These are phyloP conservation scores for Xylaria sp. DNA, from an alignment of 2,329 filamentous ascomycete species.

Conservation along the genomic window DNA sequence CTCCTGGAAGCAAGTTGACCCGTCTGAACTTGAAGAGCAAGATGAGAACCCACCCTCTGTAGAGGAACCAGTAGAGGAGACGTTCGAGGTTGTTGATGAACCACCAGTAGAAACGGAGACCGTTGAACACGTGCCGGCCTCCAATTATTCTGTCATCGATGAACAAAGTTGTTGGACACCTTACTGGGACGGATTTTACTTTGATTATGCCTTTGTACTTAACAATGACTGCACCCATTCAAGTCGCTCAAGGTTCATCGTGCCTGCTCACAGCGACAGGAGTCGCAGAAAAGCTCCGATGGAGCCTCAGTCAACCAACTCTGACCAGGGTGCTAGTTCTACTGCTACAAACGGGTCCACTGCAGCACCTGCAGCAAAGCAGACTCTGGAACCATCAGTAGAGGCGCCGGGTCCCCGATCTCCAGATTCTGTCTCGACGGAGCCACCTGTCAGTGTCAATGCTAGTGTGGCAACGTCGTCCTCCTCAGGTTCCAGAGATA, in stretches of 20 bases:
- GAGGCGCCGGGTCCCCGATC: slow-evolving; percentile 23
- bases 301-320: slow-evolving; percentile 22
- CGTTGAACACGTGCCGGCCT: slow-evolving; percentile 30
- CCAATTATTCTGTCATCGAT: slow-evolving; percentile 27
- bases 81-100: slow-evolving; percentile 29
- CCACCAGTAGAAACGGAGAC: slow-evolving; percentile 31
- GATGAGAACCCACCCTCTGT: slow-evolving; percentile 45
- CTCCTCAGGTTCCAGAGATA: slow-evolving; percentile 25
- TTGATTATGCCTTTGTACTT: slow-evolving; percentile 31
- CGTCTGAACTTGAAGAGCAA: slow-evolving; percentile 66
- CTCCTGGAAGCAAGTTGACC: slow-evolving; percentile 84
- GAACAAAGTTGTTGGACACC: slow-evolving; percentile 36
- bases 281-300: slow-evolving; percentile 18
- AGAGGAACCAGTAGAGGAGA: slow-evolving; percentile 43
- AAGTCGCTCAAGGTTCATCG: slow-evolving; percentile 23
- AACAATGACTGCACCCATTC: slow-evolving; percentile 27
- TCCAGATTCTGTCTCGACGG: slow-evolving; percentile 16
- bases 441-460: slow-evolving; percentile 18
- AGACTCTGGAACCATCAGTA: slow-evolving; percentile 26
- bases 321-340: slow-evolving; percentile 27
- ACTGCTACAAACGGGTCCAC: slow-evolving; percentile 23
- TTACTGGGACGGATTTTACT: slow-evolving; percentile 40
- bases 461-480: slow-evolving; percentile 17
- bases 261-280: slow-evolving; percentile 19
- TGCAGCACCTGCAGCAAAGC: slow-evolving; percentile 23